Base-by-base conservation (phyloP, 2,329 filamentous ascomycete genomes). In the Pyrenophora teres region DNA sequence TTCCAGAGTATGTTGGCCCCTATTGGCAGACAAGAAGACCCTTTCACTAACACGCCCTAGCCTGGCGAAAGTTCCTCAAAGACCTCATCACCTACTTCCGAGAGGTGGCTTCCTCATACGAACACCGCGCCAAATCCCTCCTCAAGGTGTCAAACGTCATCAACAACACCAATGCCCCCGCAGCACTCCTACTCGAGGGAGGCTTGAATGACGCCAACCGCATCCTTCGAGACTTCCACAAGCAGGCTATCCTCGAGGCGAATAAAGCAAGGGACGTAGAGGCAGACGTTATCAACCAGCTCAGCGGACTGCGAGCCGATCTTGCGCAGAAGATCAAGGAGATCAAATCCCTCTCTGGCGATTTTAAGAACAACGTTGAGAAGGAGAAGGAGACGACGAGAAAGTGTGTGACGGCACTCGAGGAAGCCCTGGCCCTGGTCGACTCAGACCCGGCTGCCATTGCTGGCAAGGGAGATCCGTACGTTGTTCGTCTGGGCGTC, bases 321-420 rank as follows among this genome's bases (percentile, higher is more conserved):
- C 80, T 99, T 15, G 88, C 89, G 56, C 91, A 95, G 72, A 99
- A 99, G 78, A 96, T 96, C 74, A 99, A 97, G 75, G 94, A 99
- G 76, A 99, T 99, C 78, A 96, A 96, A 77, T 88, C 86, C 61
- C 79, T 99, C 13, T 89, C 91, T 5, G 89, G 92, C 13, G 94
- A 99, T 73, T 99, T 99, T 77, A 96, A 96, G 77, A 99, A 96
- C 71, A 89, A 88, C 0, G 92, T 99, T 8, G 91, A 96, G 21
- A 96, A 93, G 77, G 94, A 97, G 74, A 93, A 96, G 79, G 92
- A 97, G 16, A 79, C 74, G 15, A 97, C 94, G 0, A 83, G 87
- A 55, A 90, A 86, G 70, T 87, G 88, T 13, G 90, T 97, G 21
- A 86, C 87, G 46, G 81, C 85, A 27, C 79, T 97, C n/a, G 87